Evolutionary conservation across 176 grass and related monocot species (phyloP).

Genomic region (Triticum turgidum): DNA sequence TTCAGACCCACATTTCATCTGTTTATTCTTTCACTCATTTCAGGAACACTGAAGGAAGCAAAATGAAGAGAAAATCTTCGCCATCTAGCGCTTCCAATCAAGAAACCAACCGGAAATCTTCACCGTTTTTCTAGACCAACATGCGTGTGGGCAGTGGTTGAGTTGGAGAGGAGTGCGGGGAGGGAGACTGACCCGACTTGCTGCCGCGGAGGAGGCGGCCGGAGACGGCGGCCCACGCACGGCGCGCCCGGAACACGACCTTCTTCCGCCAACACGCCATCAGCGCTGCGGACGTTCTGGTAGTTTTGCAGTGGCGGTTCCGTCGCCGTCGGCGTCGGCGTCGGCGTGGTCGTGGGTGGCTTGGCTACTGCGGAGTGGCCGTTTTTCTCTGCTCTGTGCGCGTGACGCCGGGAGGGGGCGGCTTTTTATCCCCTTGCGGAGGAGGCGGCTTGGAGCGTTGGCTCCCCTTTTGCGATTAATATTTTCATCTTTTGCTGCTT

Average conservation of each 20-base stretch:
- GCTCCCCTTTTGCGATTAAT: neutral
- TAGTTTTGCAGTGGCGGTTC: neutral
- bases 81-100: neutral
- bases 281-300: neutral
- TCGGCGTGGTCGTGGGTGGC: neutral
- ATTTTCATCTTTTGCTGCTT: too few species aligned
- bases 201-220: conserved; percentile 25
- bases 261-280: conserved; percentile 72
- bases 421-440: conserved; percentile 1
- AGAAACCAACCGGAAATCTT: neutral
- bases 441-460: neutral
- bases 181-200: conserved; percentile 42
- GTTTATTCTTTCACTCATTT: neutral
- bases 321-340: neutral
- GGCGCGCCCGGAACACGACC: conserved; percentile 59
- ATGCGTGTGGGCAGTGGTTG: neutral
- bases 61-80: neutral
- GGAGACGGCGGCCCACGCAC: conserved; percentile 59
- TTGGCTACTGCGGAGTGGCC: neutral
- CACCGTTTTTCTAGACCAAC: neutral
- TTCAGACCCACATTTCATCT: neutral
- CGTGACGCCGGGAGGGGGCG: neutral
- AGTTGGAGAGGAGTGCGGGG: too few species aligned
- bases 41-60: neutral
- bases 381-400: neutral